phyloP scores from a whole-genome alignment of 169 alveolate genomes.

The Eimeria falciformis region DNA sequence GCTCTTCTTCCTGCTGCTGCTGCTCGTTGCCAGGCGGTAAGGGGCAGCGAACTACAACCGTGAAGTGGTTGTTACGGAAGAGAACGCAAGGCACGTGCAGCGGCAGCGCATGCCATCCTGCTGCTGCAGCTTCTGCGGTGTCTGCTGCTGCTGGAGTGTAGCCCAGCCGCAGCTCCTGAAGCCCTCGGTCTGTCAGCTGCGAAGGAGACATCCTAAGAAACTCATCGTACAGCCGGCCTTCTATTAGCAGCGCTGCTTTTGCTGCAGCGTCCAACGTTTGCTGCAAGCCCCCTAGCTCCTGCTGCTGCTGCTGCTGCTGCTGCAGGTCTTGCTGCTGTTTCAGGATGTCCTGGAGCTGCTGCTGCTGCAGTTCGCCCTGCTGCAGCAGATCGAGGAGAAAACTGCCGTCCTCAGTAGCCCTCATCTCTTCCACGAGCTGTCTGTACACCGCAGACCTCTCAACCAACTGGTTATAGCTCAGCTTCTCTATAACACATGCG shows the following conservation, averaged over 20 bases:
- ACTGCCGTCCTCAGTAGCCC: background rate
- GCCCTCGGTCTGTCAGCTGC: background rate
- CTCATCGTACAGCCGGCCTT: background rate
- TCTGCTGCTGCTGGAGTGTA: slow-evolving; percentile 25
- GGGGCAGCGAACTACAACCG: background rate
- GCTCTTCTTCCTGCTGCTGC: slow-evolving; percentile 9
- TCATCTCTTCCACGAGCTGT: slow-evolving; percentile 33
- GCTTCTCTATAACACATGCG: slow-evolving; percentile 31
- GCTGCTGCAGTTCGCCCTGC: slow-evolving; percentile 37
- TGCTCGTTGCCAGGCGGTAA: background rate
- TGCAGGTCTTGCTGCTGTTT: background rate
- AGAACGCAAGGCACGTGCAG: slow-evolving; percentile 4
- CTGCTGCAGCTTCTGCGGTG: background rate
- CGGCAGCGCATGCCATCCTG: background rate
- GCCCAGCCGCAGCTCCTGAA: background rate
- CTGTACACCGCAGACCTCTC: slow-evolving; percentile 21
- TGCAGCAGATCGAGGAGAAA: background rate
- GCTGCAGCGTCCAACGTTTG: slow-evolving; percentile 1
- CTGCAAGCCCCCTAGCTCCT: background rate
- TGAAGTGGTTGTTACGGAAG: slow-evolving; percentile 43
- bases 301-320: slow-evolving; percentile 34
- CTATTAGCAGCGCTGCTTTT: background rate
- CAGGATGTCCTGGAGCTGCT: background rate
- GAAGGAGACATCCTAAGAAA: background rate
- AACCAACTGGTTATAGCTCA: slow-evolving; percentile 39